Evolutionary conservation across 345 rosid species (phyloP).

Genomic region (Excoecaria agallocha): DNA sequence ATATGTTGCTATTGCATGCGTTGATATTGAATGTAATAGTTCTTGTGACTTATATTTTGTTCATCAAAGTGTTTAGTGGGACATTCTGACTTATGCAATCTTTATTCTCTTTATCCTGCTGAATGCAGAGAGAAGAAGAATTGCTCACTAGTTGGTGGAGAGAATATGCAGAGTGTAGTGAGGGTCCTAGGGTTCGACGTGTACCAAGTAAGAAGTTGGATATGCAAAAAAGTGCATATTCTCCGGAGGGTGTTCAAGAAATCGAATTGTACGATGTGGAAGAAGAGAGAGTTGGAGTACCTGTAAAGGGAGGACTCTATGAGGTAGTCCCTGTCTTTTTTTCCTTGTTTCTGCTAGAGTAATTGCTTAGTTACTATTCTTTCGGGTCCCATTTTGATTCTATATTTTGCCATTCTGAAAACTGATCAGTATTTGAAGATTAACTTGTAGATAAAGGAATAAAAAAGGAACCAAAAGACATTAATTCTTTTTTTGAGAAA

Average conservation of each 20-base stretch:
- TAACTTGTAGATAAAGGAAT: neutral
- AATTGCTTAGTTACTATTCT: neutral
- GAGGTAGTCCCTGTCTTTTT: conserved; percentile 47
- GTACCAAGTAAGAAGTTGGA: conserved; percentile 35
- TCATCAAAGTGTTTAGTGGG: neutral
- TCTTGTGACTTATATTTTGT: neutral
- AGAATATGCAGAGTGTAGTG: conserved; percentile 98
- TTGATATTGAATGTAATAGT: neutral
- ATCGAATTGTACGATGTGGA: conserved; percentile 52
- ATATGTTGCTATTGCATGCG: neutral
- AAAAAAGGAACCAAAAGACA: neutral
- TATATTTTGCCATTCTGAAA: neutral
- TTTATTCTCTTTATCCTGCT: conserved; percentile 3
- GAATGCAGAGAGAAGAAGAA: conserved; percentile 79
- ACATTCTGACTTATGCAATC: neutral
- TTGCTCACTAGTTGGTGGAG: conserved; percentile 94
- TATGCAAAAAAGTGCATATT: conserved; percentile 30
- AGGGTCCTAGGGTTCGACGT: conserved; percentile 60
- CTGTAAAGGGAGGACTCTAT: conserved; percentile 95
- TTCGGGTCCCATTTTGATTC: neutral
- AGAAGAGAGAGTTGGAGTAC: conserved; percentile 97
- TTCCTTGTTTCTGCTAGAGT: neutral
- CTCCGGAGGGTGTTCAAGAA: conserved; percentile 38
- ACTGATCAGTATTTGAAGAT: neutral
- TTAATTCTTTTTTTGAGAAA: neutral